Evolutionary conservation across 805 yeast species (phyloP).

Genomic region (Yarrowia keelungensis): DNA sequence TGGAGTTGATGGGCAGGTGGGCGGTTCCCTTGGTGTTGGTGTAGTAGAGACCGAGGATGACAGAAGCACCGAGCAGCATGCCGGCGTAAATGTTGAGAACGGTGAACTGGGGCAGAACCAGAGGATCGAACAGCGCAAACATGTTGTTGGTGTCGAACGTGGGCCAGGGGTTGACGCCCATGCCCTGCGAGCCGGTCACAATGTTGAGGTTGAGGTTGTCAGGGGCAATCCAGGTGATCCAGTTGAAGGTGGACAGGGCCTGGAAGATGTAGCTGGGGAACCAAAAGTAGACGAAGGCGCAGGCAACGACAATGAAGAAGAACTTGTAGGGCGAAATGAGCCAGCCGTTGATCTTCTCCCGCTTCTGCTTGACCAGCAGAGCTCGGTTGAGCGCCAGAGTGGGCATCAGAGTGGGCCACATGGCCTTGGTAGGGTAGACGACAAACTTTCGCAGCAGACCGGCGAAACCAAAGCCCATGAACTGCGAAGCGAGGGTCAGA

Average conservation of each 20-base stretch:
- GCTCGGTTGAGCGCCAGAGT: slow-evolving; percentile 62
- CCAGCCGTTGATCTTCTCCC: slow-evolving; percentile 62
- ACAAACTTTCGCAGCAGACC: slow-evolving; percentile 62
- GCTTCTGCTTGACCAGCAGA: slow-evolving; percentile 40
- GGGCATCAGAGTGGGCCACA: slow-evolving; percentile 64
- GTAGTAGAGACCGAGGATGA: slow-evolving; percentile 59
- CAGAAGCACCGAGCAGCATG: slow-evolving; percentile 57
- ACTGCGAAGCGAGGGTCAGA: slow-evolving; percentile 58
- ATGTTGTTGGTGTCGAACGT: slow-evolving; percentile 56
- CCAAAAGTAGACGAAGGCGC: slow-evolving; percentile 66
- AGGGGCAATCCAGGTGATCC: slow-evolving; percentile 66
- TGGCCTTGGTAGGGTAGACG: slow-evolving; percentile 55
- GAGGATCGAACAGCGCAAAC: slow-evolving; percentile 46
- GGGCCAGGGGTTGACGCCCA: slow-evolving; percentile 57
- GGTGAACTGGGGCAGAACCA: slow-evolving; percentile 57
- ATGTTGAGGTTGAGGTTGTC: slow-evolving; percentile 65
- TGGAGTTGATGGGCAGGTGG: slow-evolving; percentile 66
- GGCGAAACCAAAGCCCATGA: slow-evolving; percentile 61
- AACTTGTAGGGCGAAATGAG: slow-evolving; percentile 60
- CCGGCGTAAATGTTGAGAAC: slow-evolving; percentile 50
- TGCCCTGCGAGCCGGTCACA: slow-evolving; percentile 68
- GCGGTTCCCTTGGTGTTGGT: slow-evolving; percentile 66
- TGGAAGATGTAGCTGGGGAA: slow-evolving; percentile 70
- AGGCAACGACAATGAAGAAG: slow-evolving; percentile 55
- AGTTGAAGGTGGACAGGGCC: slow-evolving; percentile 67